Evolutionary conservation across 768 basidiomycete genomes (phyloP).

Genomic region (Suillus decipiens): DNA sequence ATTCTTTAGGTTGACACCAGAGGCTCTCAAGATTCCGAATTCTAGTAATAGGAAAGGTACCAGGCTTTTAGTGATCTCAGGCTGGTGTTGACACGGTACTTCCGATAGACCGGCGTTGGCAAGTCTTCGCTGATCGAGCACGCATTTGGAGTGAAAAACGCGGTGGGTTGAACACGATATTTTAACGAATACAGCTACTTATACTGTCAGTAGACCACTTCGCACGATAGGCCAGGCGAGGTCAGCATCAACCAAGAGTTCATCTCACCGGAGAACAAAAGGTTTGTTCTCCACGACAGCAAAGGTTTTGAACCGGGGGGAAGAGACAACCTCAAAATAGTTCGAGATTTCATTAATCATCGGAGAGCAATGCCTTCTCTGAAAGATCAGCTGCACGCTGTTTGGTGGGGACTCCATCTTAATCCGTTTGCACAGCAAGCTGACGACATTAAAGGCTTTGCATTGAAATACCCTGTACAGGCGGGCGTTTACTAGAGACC

Average conservation of each 20-base stretch:
- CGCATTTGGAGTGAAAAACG: not conserved
- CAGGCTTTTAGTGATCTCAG: not conserved
- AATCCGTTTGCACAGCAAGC: not conserved
- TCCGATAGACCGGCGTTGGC: not conserved
- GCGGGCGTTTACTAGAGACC: not conserved
- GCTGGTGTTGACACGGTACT: no score
- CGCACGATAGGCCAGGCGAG: not conserved
- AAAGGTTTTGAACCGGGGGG: constrained; percentile 19
- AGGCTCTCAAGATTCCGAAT: not conserved
- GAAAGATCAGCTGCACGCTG: not conserved
- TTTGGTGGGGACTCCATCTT: not conserved
- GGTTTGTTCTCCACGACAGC: constrained; percentile 20
- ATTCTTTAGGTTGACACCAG: not conserved
- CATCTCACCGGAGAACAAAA: constrained; percentile 12
- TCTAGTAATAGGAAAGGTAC: not conserved
- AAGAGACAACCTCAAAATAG: constrained; percentile 8
- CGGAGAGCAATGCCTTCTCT: not conserved
- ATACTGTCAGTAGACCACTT: not conserved
- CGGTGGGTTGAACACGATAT: not conserved
- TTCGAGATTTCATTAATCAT: constrained; percentile 15
- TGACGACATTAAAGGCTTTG: not conserved
- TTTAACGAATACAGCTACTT: not conserved
- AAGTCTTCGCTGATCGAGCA: not conserved
- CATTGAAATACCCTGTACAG: not conserved
- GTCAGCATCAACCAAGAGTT: constrained; percentile 17